A percentile compares a stretch with the other conserved stretches of the same genome.
phyloP scores from a whole-genome alignment of 1,284 basidiomycete genomes.

The Sporisorium iseilematis-ciliati region DNA sequence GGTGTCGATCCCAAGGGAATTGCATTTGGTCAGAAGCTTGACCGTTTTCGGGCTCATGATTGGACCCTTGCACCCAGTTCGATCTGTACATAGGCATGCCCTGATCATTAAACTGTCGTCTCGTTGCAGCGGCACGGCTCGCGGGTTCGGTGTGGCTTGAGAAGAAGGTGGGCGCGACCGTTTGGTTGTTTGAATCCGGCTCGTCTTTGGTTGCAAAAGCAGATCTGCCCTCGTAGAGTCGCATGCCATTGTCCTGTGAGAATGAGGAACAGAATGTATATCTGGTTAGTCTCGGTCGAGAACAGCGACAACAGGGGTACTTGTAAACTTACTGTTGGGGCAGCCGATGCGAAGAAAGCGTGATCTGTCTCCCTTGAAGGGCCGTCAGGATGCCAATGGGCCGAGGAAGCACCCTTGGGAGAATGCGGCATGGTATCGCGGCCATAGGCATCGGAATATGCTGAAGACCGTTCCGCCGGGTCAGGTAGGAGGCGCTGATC shows the following conservation, averaged over 20 bases:
- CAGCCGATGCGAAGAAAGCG: not conserved
- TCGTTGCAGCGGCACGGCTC: not conserved
- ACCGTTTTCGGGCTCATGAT: not conserved
- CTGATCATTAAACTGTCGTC: constrained; percentile 3
- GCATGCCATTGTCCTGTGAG: constrained; percentile 9
- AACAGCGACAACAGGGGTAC: too few species aligned
- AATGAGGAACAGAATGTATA: not conserved
- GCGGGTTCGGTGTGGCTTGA: not conserved
- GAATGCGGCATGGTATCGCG: constrained; percentile 12
- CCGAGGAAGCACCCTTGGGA: constrained; percentile 4
- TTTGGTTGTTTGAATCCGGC: not conserved
- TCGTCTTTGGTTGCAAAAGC: constrained; percentile 15
- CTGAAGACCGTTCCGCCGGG: constrained; percentile 1
- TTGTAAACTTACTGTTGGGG: constrained; percentile 12
- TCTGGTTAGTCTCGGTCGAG: not conserved
- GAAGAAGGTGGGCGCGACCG: not conserved
- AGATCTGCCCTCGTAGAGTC: constrained; percentile 1
- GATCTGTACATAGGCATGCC: constrained; percentile 1
- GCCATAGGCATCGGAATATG: constrained; percentile 6
- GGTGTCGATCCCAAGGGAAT: constrained; percentile 25
- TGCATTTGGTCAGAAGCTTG: not conserved
- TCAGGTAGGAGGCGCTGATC: constrained; percentile 7
- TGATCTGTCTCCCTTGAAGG: constrained; percentile 1
- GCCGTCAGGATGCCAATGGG: constrained; percentile 11
- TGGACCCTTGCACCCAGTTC: not conserved